These are phyloP conservation scores for Claviceps pazoutovae DNA, from an alignment of 2,329 filamentous ascomycete genomes.

Conservation along the genomic window DNA sequence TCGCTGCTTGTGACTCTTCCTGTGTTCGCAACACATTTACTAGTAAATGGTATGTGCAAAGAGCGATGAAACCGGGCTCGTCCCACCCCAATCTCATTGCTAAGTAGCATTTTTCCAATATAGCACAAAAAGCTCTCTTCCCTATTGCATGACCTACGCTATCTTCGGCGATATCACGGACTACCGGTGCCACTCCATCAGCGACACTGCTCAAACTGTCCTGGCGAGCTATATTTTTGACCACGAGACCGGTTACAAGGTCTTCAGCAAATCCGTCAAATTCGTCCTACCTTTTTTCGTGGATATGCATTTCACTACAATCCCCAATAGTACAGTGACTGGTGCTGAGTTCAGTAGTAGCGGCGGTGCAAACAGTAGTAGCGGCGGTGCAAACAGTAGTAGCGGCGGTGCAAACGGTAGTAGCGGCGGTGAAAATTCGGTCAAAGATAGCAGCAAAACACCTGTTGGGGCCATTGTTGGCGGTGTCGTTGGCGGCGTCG, in stretches of 20 bases:
- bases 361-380: neutral
- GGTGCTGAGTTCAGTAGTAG: neutral
- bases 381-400: too few species aligned
- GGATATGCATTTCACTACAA: neutral
- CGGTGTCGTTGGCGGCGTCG: conserved; percentile 24
- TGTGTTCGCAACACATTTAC: conserved; percentile 27
- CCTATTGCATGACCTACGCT: conserved; percentile 32
- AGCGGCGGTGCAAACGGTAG: too few species aligned
- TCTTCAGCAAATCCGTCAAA: neutral
- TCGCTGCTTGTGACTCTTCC: conserved; percentile 24
- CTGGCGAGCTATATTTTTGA: conserved; percentile 23
- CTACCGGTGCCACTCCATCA: conserved; percentile 27
- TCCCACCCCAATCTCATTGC: neutral
- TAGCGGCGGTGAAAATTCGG: too few species aligned
- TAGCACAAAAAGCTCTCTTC: conserved; percentile 22
- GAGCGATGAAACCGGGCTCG: neutral
- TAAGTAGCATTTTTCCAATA: neutral
- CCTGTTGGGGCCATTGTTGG: conserved; percentile 24
- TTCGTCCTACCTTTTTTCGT: neutral
- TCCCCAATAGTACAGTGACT: neutral
- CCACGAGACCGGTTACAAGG: conserved; percentile 17
- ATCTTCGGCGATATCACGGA: conserved; percentile 28
- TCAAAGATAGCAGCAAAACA: conserved; percentile 5
- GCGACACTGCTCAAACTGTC: conserved; percentile 20
- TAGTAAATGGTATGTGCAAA: conserved; percentile 28